Base-by-base conservation (phyloP, 2,329 filamentous ascomycete genomes). In the Colletotrichum abscissum region DNA sequence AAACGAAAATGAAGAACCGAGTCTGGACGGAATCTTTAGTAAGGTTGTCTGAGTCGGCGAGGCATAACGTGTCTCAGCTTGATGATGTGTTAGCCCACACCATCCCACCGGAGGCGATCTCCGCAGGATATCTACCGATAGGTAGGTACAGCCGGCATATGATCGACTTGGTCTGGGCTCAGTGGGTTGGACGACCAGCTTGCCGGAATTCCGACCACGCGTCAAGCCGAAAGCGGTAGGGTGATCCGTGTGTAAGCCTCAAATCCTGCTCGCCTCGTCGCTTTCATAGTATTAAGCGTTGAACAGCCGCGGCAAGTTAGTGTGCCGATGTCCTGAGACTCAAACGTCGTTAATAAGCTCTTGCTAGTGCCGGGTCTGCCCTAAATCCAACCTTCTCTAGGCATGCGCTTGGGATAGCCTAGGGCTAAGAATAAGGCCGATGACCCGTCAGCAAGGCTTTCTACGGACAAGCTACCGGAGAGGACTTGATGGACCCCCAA, bases 151-250 rank as follows among this genome's bases (percentile, higher is more conserved):
- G 63, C 52, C 52, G 16, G 52, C 30, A 65, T 1, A 56, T 28
- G 24, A n/a, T 65, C 30, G 22, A 33, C 42, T 24, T 24, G 63
- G 3, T 46, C 62, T 28, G 54, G 24, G 54, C 24, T 56, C 54
- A 56, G 22, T 28, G 24, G 24, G 24, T 26, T 56, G 63, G 22
- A 28, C 22, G 30, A 22, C 35, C 54, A 46, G 54, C 52, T 57
- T 66, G 63, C 35, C 63, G 54, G 54, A 58, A 49, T 58, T 38
- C 67, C 60, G 67, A 59, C 60, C 54, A 26, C 67, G 60, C 60
- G 54, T 69, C 67, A 58, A 28, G 52, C 62, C 67, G 38, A 58
- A 59, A 65, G 7, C 2, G 67, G 67, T 3, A 57, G 22, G 16
- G 26, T 49, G 52, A 38, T 57, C 28, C 24, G 19, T 63, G n/a